Base-by-base conservation (phyloP, 768 basidiomycete genomes). In the Boletus coccyginus region DNA sequence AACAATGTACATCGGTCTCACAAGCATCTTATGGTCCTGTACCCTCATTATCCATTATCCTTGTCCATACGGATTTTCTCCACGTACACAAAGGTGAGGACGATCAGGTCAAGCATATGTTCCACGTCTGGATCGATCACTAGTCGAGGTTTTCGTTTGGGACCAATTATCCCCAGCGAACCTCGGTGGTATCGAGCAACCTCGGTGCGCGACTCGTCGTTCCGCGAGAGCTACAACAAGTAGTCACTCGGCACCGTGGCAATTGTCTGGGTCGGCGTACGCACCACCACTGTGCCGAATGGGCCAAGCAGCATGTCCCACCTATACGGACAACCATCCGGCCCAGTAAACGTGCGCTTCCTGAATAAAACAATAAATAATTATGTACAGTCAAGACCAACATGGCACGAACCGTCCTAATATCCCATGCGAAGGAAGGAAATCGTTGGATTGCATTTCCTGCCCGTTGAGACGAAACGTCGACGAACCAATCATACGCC, bases 241-340 rank as follows among this genome's bases (percentile, higher is more conserved):
- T 3, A 49, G 27, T 35, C 4, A 53, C 2, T 62, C 14, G 10
- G 29, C 33, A 42, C 13, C 27, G 7, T 33, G 27, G 41, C 9
- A 31, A 19, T 14, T 5, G n/a, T 2, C 32, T 9, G 10, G 21
- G 16, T 35, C 1, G 31, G n/a, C 5, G 9, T 29, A 66, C 68
- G 40, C 40, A 70, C 62, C 46, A 60, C 61, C 7, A 62, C 59
- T 0, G 48, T 21, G 27, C 27, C 27, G 6, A 27, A 27, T 6
- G 6, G 27, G 0, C 45, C 17, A 3, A 49, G 36, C 1, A 50
- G 54, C 56, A 74, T 62, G 11, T 64, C 61, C 75, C 74, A 77
- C n/a, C 67, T 66, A 31, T 75, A 76, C n/a, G 66, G 57, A 16
- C 48, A 56, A 8, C 70, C 70, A 48, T 75, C 73, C 7, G 64